A percentile compares a stretch with the other conserved stretches of the same genome.
Conservation (phyloP, 2,329 filamentous ascomycete species). For the Ilyonectria mors-panacis region DNA sequence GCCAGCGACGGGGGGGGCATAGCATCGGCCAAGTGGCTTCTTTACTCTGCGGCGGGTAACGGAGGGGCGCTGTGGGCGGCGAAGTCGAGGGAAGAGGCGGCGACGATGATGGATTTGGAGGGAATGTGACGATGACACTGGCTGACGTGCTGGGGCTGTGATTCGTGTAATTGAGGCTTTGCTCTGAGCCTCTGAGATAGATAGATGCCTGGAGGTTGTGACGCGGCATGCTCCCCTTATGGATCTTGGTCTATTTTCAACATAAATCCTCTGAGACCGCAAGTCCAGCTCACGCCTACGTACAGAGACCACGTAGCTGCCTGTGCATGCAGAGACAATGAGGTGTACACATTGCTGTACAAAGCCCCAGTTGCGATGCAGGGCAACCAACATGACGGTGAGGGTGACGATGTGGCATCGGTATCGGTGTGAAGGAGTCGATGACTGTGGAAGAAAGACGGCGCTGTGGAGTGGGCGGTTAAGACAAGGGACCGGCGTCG, state of each 20-base stretch:
- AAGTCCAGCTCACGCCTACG: conserved; percentile 7
- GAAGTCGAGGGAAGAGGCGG: conserved; percentile 4
- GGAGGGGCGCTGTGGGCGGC: conserved; percentile 1
- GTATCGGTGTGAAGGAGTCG: background rate
- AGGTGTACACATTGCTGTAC: background rate
- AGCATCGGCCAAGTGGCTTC: conserved; percentile 4
- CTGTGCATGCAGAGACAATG: background rate
- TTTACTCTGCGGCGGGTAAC: conserved; percentile 10
- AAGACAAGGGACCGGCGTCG: conserved; percentile 31
- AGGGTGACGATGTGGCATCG: background rate
- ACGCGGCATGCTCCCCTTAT: conserved; percentile 22
- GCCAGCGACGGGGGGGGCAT: background rate
- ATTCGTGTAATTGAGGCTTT: conserved; percentile 25
- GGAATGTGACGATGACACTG: conserved; percentile 23
- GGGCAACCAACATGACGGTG: conserved; percentile 1
- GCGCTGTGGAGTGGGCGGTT: conserved; percentile 17
- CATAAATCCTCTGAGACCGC: conserved; percentile 10
- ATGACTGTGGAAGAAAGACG: background rate
- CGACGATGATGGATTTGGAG: conserved; percentile 8
- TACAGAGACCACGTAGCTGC: conserved; percentile 22
- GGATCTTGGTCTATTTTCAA: background rate
- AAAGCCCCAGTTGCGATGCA: conserved; percentile 9
- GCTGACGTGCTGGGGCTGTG: conserved; percentile 19
- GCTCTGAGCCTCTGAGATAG: conserved; percentile 7
- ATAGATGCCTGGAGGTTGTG: conserved; percentile 24